These are phyloP conservation scores for Emericellopsis cladophorae DNA, from an alignment of 2,329 filamentous ascomycete species.

Conservation along the genomic window DNA sequence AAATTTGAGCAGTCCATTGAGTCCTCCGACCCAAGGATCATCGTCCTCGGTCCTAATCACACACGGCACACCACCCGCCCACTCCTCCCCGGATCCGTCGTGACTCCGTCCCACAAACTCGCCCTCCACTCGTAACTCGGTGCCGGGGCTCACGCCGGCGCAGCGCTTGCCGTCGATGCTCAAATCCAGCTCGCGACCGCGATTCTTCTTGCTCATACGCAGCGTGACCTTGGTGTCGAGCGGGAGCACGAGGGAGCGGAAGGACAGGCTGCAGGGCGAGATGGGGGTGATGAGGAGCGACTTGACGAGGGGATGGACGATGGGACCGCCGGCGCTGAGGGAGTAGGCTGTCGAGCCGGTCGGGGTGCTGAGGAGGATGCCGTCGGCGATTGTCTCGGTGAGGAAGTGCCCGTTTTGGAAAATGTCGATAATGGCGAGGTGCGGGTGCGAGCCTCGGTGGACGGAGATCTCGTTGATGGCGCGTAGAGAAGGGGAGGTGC, in stretches of 20 bases:
- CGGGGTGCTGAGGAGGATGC: constrained; percentile 86
- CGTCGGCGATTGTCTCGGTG: constrained; percentile 89
- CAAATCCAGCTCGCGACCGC: constrained; percentile 63
- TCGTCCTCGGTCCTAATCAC: constrained; percentile 69
- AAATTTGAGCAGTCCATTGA: constrained; percentile 91
- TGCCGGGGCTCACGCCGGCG: constrained; percentile 56
- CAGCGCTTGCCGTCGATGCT: constrained; percentile 66
- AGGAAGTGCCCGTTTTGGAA: constrained; percentile 81
- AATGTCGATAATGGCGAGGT: constrained; percentile 85
- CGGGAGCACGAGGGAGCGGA: constrained; percentile 81
- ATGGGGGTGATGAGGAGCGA: constrained; percentile 87
- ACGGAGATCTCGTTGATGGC: constrained; percentile 95
- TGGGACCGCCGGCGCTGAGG: constrained; percentile 81
- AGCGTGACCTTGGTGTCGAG: constrained; percentile 75
- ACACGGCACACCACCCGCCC: constrained; percentile 78
- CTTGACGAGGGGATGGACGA: constrained; percentile 85
- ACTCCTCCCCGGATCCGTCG: constrained; percentile 26
- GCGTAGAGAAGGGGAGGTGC: constrained; percentile 34
- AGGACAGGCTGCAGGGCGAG: constrained; percentile 82
- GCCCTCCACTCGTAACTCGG: constrained; percentile 80
- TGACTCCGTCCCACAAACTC: constrained; percentile 51
- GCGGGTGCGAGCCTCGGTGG: constrained; percentile 79
- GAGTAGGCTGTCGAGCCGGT: constrained; percentile 95
- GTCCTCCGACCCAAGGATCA: constrained; percentile 90
- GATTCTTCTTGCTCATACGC: constrained; percentile 67